A percentile compares a stretch with the other conserved stretches of the same genome.
Conservation (phyloP, 352 stramenopile genomes). For the Globisporangium radiosum region DNA sequence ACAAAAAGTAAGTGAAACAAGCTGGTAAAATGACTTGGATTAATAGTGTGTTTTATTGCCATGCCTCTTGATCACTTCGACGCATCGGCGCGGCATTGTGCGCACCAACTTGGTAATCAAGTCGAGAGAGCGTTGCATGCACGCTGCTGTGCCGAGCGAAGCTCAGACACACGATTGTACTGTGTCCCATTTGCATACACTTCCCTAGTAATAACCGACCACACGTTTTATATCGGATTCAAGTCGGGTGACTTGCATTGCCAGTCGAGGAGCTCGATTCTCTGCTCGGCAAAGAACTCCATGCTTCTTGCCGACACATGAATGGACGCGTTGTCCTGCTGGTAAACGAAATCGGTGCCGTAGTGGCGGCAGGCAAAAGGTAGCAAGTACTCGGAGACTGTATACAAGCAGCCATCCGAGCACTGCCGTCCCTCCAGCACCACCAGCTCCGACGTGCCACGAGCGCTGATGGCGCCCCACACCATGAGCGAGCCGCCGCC, state of each 20-base stretch:
- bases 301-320: constrained; percentile 6
- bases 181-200: constrained; percentile 11
- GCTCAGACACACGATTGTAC: constrained; percentile 3
- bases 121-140: not conserved
- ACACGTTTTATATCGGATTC: constrained; percentile 17
- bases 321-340: constrained; percentile 16
- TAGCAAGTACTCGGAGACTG: constrained; percentile 10
- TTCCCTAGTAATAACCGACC: constrained; percentile 4
- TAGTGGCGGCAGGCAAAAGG: constrained; percentile 10
- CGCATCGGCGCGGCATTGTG: not conserved
- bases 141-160: constrained; percentile 1
- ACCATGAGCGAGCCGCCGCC: constrained; percentile 11
- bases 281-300: constrained; percentile 9
- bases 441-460: constrained; percentile 3
- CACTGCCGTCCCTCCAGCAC: constrained; percentile 7
- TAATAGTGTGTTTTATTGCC: constrained; percentile 1
- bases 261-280: constrained; percentile 11
- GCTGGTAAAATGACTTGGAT: not conserved
- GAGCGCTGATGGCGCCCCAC: constrained; percentile 8
- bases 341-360: constrained; percentile 10
- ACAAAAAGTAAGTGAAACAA: not conserved
- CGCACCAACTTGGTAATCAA: not conserved
- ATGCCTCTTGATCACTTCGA: not conserved
- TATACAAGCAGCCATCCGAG: constrained; percentile 4
- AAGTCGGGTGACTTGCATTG: constrained; percentile 13